Conservation (phyloP, 2,329 filamentous ascomycete genomes). For the Emergomyces pasteurianus region DNA sequence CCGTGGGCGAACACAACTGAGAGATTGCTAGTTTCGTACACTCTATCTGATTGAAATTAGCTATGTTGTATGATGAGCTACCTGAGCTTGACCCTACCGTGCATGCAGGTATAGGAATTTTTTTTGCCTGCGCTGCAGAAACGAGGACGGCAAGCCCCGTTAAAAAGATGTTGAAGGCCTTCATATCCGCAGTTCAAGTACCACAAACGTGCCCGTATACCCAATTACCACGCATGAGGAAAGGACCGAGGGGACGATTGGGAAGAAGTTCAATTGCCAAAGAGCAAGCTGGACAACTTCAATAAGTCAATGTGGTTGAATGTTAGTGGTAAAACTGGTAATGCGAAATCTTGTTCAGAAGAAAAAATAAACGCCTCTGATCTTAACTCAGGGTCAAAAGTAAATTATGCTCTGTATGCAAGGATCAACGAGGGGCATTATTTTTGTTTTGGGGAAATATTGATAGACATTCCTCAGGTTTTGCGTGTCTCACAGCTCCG, state of each 20-base stretch:
- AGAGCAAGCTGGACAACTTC: not conserved
- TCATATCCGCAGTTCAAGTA: not conserved
- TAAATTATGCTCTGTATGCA: not conserved
- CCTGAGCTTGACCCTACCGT: not conserved
- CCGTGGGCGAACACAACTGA: not conserved
- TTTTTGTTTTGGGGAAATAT: not conserved
- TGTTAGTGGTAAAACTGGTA: not conserved
- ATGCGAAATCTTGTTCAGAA: not conserved
- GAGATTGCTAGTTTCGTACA: conserved; percentile 1
- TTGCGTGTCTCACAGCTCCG: not conserved
- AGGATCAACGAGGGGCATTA: not conserved
- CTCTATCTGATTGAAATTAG: not conserved
- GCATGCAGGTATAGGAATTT: not conserved
- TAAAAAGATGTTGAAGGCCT: not conserved
- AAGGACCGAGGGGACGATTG: not conserved
- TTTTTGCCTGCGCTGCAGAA: not conserved
- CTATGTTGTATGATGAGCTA: not conserved
- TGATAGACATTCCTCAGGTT: not conserved
- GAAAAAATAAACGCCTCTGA: not conserved
- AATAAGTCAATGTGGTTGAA: not conserved
- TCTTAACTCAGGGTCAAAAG: not conserved
- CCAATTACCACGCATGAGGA: not conserved
- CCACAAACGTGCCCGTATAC: not conserved
- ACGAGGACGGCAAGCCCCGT: not conserved
- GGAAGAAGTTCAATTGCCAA: not conserved